Evolutionary conservation across 2,329 filamentous ascomycete species (phyloP), one percentile per base, ranked within the genome.

Genomic region (Cercospora nicotianae): DNA sequence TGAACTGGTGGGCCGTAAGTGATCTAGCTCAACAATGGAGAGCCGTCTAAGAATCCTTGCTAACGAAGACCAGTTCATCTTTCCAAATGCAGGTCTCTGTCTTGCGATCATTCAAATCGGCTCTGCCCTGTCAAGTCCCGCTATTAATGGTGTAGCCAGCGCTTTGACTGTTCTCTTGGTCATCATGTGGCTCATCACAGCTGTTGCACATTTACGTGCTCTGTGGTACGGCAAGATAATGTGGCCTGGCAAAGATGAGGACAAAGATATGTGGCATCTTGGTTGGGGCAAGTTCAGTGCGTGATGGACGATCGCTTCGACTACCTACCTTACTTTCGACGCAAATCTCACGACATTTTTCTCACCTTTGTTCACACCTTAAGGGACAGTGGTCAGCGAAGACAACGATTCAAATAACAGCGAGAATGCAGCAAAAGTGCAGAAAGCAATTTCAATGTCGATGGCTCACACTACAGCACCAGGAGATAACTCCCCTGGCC

Each of bases 1-100:
- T 86, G 28, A 82, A 79, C 75, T 90, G 87, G 87, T 89, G 86
- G 83, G 86, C 87, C 55, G 69, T 71, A 64, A 48, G 23, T 4
- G 23, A 26, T n/a, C n/a, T n/a, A n/a, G n/a, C n/a, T n/a, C n/a
- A n/a, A n/a, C n/a, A n/a, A n/a, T n/a, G n/a, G n/a, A n/a, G n/a
- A n/a, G n/a, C n/a, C n/a, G n/a, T n/a, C n/a, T n/a, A n/a, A n/a
- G n/a, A n/a, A n/a, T n/a, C n/a, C n/a, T n/a, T n/a, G n/a, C n/a
- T n/a, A n/a, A n/a, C n/a, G n/a, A n/a, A n/a, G n/a, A n/a, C n/a
- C n/a, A n/a, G n/a, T 88, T 89, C 76, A 84, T 90, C 36, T 90
- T 90, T 73, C 88, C 88, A 5, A 90, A 90, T 67, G 87, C 85
- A 1, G 88, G 88, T 0, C 85, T 90, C 62, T 87, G 86, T 1